Base-by-base conservation (phyloP, 2,329 filamentous ascomycete species). In the Botrytis deweyae region DNA sequence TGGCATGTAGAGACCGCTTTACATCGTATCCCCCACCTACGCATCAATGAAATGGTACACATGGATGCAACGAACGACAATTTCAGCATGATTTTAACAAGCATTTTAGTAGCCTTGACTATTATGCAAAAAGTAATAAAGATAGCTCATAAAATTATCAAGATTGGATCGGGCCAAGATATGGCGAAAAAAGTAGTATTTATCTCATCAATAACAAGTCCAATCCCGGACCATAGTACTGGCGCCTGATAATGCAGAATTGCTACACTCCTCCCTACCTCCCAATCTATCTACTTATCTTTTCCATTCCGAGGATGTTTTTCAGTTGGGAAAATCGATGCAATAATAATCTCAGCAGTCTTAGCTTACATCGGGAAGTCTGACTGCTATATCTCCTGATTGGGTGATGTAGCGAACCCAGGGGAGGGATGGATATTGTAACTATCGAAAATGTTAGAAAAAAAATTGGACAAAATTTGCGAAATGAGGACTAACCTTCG, bases 371-470 rank as follows among this genome's bases (percentile, higher is more conserved):
- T 98, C 95, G n/a, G 95, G 95, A 83, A 98, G 87, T 79, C 95
- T 89, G 75, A 98, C 95, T 40, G 95, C 94, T 82, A 98, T 98
- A 82, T 98, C 95, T 77, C 95, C 95, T 22, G 94, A 97, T 84
- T 98, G 96, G 77, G 95, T 99, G 81, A 99, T 99, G 84, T 99
- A 99, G 80, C 96, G 90, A 40, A 99, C 96, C 96, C 96, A 99
- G 0, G 96, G 96, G 71, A 98, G 86, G 36, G 95, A 98, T 6
- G 95, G 95, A 82, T 99, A 99, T 96, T 99, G 96, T 77, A 98
- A 85, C 95, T 98, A 78, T 9, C 49, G 14, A 63, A 16, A 6
- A 38, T 25, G n/a, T 77, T 74, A 76, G 73, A 58, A 14, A 29
- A 22, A 16, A 64, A 29, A 12, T 9, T 18, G 7, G 10, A 14